Base-by-base conservation (phyloP, 1,139 yeast genomes). In the Hansenula sp. region DNA sequence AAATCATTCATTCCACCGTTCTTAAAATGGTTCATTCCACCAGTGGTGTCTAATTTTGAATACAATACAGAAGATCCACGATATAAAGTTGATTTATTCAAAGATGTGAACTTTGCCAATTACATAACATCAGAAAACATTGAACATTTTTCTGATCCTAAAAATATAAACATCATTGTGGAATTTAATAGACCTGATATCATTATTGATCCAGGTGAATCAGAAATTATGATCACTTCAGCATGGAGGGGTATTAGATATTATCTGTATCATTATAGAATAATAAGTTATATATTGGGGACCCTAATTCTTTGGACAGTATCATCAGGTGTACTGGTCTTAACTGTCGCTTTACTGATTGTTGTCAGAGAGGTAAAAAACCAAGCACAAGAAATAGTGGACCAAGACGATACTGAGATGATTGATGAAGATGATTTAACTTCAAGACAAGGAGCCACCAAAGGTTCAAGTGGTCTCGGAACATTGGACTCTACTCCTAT, bases 181-280 rank as follows among this genome's bases (percentile, higher is more conserved):
- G 69, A 69, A 34, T 67, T 72, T 53, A 59, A 59, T 43, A 51
- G 47, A 16, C 50, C 50, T 4, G 43, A 50, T 30, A 40, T 61
- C 2, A 50, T 52, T 10, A 48, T 55, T 3, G 49, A 53, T 30
- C 55, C 55, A 1, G 18, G 54, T n/a, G 46, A 48, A 2, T 68
- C 73, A 0, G 42, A 47, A 16, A 46, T 70, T 4, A 51, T 49
- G 4, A 63, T 68, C 52, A 52, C 52, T 6, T 66, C 62, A 7
- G 65, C 72, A 41, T 79, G 82, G 75, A 64, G 62, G 17, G 91
- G 91, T 0, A 59, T 84, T 40, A 64, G 87, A 32, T 80, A 74
- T 59, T 74, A 79, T 47, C 58, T 84, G 58, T 74, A 72, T 44
- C 67, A 73, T 41, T 76, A 79, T 57, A 76, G 74, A 44, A 56